These are phyloP conservation scores for Tylopilus rubrobrunneus DNA, from an alignment of 768 basidiomycete species.

Conservation along the genomic window DNA sequence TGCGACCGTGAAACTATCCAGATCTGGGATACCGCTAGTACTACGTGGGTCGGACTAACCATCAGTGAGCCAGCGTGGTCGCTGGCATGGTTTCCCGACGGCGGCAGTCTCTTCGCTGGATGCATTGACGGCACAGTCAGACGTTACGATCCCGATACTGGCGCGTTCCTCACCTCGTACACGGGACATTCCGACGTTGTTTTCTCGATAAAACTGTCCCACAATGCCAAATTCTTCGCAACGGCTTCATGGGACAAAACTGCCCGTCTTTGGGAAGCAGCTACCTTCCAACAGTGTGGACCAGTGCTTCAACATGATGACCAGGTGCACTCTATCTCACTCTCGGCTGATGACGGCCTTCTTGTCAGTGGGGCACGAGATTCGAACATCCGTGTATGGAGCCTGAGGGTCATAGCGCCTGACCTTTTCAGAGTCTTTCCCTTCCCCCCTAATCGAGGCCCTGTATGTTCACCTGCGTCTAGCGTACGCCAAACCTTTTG, in stretches of 20 bases:
- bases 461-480: constrained; percentile 3
- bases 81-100: constrained; percentile 17
- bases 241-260: constrained; percentile 29
- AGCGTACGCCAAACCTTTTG: too few species aligned
- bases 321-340: constrained; percentile 8
- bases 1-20: constrained; percentile 17
- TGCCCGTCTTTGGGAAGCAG: constrained; percentile 25
- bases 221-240: constrained; percentile 17
- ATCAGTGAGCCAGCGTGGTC: constrained; percentile 19
- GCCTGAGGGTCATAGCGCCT: constrained; percentile 10
- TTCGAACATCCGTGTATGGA: constrained; percentile 13
- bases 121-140: constrained; percentile 16
- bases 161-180: background rate
- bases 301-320: constrained; percentile 14
- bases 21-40: constrained; percentile 10
- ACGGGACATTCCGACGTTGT: constrained; percentile 18
- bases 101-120: constrained; percentile 15
- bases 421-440: constrained; percentile 11
- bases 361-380: constrained; percentile 20
- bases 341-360: constrained; percentile 13
- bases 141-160: constrained; percentile 8
- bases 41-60: background rate
- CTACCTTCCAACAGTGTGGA: constrained; percentile 15
- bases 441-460: constrained; percentile 11
- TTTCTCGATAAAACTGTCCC: constrained; percentile 19